Percentiles rank a stretch among this genome's conserved stretches.
Conservation (phyloP, 768 basidiomycete species). For the Boletus edulis region DNA sequence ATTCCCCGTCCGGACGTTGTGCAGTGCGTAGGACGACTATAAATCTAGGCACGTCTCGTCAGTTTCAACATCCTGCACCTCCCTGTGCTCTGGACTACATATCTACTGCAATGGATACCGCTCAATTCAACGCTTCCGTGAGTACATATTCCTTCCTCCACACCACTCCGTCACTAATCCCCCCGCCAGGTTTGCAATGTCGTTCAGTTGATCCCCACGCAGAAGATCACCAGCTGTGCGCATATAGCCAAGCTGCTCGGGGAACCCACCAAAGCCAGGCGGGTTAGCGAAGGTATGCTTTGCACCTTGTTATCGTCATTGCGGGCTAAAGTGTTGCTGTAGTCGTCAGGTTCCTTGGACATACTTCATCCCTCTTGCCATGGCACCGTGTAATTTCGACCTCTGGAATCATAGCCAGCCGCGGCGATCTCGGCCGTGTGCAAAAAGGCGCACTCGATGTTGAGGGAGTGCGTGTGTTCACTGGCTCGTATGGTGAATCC, state of each 20-base stretch:
- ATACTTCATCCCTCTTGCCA: constrained; percentile 60
- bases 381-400: constrained; percentile 77
- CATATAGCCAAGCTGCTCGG: constrained; percentile 78
- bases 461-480: constrained; percentile 70
- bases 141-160: neutral
- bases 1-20: too few relatives aligned
- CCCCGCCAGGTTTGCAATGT: constrained; percentile 59
- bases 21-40: neutral
- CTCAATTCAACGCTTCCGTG: constrained; percentile 21
- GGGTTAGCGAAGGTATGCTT: constrained; percentile 72
- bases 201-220: constrained; percentile 63
- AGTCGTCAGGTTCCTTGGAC: constrained; percentile 73
- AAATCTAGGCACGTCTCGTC: neutral
- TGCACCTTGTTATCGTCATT: neutral
- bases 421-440: constrained; percentile 65
- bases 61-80: neutral
- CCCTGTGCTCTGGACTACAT: neutral
- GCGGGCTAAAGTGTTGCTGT: neutral
- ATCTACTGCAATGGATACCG: constrained; percentile 10
- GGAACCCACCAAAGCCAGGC: constrained; percentile 70
- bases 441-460: constrained; percentile 68
- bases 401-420: constrained; percentile 67
- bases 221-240: constrained; percentile 69
- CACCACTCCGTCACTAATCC: neutral
- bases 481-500: constrained; percentile 49